phyloP scores from a whole-genome alignment of 73 alveolate species.

The Effrenium voratum region DNA sequence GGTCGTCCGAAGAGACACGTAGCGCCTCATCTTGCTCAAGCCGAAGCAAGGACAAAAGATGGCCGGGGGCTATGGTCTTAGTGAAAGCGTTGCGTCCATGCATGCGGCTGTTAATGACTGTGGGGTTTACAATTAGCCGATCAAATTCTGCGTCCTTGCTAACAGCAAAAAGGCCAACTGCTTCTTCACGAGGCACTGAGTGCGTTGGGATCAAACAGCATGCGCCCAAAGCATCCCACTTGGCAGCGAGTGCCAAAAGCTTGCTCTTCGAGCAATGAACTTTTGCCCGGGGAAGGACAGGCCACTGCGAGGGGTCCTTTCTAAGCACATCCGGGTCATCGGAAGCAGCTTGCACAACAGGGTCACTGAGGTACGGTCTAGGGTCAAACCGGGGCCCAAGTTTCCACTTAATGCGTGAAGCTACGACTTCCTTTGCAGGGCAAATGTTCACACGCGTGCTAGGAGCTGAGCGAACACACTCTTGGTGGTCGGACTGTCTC shows the following conservation, averaged over 20 bases:
- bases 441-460: background rate
- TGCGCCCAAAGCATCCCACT: slow-evolving; percentile 1
- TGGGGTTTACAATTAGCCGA: slow-evolving; percentile 48
- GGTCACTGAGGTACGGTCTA: background rate
- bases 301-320: background rate
- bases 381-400: slow-evolving; percentile 1
- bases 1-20: background rate
- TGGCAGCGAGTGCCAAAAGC: background rate
- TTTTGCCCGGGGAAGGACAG: background rate
- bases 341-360: background rate
- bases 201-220: background rate
- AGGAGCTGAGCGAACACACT: background rate
- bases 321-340: background rate
- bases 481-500: no score
- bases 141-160: background rate
- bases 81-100: background rate
- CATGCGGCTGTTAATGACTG: background rate
- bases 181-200: background rate
- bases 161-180: slow-evolving; percentile 5
- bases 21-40: background rate
- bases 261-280: background rate
- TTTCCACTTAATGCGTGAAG: slow-evolving; percentile 19
- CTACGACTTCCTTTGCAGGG: background rate
- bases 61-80: background rate
- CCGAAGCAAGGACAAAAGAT: background rate